Evolutionary conservation across 371 early-diverging fungal genomes (phyloP).

Genomic region (Fennellomyces sp.): DNA sequence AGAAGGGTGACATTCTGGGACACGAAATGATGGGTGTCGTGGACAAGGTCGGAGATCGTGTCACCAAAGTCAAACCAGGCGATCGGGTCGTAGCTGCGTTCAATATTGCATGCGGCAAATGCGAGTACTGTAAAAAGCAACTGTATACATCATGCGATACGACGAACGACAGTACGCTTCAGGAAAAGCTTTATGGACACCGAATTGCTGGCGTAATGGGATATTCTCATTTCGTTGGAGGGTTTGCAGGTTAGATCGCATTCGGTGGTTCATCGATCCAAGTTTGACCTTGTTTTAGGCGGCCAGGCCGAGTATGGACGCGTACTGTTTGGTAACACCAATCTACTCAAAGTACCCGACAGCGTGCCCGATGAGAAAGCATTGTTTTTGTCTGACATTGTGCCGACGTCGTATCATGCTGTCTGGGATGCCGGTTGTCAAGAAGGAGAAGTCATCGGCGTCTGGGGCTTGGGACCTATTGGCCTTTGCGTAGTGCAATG

Average conservation of each 20-base stretch:
- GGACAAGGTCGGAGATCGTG: slow-evolving; percentile 48
- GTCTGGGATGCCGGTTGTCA: slow-evolving; percentile 39
- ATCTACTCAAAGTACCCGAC: slow-evolving; percentile 56
- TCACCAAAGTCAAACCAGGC: slow-evolving; percentile 49
- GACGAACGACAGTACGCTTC: slow-evolving; percentile 56
- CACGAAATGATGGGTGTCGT: slow-evolving; percentile 64
- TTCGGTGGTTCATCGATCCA: too few relatives aligned
- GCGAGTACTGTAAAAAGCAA: slow-evolving; percentile 52
- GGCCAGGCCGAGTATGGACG: slow-evolving; percentile 66
- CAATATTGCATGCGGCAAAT: slow-evolving; percentile 62
- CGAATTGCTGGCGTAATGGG: slow-evolving; percentile 56
- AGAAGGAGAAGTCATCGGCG: slow-evolving; percentile 52
- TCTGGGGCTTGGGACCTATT: slow-evolving; percentile 68
- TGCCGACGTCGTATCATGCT: slow-evolving; percentile 65
- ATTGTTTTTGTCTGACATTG: slow-evolving; percentile 58
- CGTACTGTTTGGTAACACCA: slow-evolving; percentile 60
- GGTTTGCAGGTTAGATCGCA: slow-evolving; percentile 23
- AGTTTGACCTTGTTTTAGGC: too few relatives aligned
- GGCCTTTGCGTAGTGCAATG: slow-evolving; percentile 58
- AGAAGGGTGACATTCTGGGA: slow-evolving; percentile 56
- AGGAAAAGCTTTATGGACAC: slow-evolving; percentile 63
- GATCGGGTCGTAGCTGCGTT: slow-evolving; percentile 58
- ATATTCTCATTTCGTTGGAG: slow-evolving; percentile 52
- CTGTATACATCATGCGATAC: slow-evolving; percentile 52
- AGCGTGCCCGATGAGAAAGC: slow-evolving; percentile 57